phyloP scores from a whole-genome alignment of 192 early-diverging fungal genomes.

The Coemansia javaensis region DNA sequence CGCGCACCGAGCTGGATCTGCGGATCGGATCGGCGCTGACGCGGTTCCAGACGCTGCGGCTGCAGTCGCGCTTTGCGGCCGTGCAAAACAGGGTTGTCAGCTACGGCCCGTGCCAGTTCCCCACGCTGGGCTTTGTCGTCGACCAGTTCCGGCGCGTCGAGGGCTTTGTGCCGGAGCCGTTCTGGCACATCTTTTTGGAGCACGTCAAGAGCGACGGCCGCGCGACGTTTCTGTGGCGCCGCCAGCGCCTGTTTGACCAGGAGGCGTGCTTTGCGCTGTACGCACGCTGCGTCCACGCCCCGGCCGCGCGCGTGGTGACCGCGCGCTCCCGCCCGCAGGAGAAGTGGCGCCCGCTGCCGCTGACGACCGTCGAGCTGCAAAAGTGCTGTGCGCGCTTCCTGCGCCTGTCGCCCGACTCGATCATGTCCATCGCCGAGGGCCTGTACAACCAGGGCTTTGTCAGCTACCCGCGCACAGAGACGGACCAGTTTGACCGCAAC shows the following conservation, averaged over 20 bases:
- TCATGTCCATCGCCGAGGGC: conserved; percentile 84
- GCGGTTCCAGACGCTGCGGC: conserved; percentile 77
- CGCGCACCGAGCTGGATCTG: conserved; percentile 83
- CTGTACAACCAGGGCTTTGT: conserved; percentile 86
- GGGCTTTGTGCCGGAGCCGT: conserved; percentile 80
- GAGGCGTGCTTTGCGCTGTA: conserved; percentile 65
- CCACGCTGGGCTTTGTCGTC: conserved; percentile 93
- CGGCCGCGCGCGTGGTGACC: conserved; percentile 54
- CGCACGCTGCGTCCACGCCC: conserved; percentile 63
- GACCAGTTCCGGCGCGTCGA: conserved; percentile 72
- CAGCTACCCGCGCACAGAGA: conserved; percentile 96
- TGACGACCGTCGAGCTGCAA: conserved; percentile 93
- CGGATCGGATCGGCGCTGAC: conserved; percentile 90
- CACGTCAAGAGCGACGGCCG: conserved; percentile 49
- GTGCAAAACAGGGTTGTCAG: conserved; percentile 65
- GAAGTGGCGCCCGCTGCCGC: conserved; percentile 87
- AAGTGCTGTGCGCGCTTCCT: conserved; percentile 71
- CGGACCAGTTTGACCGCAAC: conserved; percentile 75
- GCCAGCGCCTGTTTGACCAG: conserved; percentile 73
- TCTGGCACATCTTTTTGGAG: conserved; percentile 80
- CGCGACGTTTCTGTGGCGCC: conserved; percentile 71
- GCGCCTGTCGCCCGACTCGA: conserved; percentile 67
- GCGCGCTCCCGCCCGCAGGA: conserved; percentile 62
- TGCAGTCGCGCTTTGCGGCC: conserved; percentile 55
- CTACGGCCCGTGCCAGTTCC: conserved; percentile 95